Base-by-base conservation (phyloP, 805 yeast species). In the Candida taoyuanica region DNA sequence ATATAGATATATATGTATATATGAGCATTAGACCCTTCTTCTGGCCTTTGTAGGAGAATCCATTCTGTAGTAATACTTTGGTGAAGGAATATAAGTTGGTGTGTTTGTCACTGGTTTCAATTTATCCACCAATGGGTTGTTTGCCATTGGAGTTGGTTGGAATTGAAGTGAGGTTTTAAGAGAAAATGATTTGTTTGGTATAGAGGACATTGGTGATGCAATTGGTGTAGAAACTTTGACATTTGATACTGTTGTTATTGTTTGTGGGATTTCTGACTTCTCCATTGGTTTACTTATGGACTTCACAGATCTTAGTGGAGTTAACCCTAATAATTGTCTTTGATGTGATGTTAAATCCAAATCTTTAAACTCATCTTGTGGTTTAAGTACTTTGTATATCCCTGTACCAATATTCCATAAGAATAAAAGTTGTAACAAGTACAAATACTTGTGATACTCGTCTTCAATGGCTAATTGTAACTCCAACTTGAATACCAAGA, bases 291-390 rank as follows among this genome's bases (percentile, higher is more conserved):
- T 33, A n/a, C 19, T 19, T 55, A 24, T 60, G 46, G 37, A 48
- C 57, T 34, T 60, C 55, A 9, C 55, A 46, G 12, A 7, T 12
- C 44, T 40, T 14, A 39, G 37, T 5, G 40, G 37, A 13, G 50
- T 48, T 15, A 66, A 42, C 0, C 70, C 70, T 24, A 66, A 42
- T 17, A 65, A 47, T n/a, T 49, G 43, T 43, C 54, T 58, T 39
- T 65, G 71, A 9, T 53, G 53, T 4, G 50, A 43, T 7, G 52
- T 52, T 31, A 65, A 29, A 15, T 56, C 46, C 15, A 63, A 38
- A 47, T 65, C 68, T n/a, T 52, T 49, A 17, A 56, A 50, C n/a
- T 57, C 57, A 33, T 52, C 55, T 21, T 46, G 49, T 12, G 58
- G 52, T 31, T 55, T 61, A 8, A 58, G 35, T n/a, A 64, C 49